Evolutionary conservation across 257 asterid genomes (phyloP).

Genomic region (Gentiana straminea): DNA sequence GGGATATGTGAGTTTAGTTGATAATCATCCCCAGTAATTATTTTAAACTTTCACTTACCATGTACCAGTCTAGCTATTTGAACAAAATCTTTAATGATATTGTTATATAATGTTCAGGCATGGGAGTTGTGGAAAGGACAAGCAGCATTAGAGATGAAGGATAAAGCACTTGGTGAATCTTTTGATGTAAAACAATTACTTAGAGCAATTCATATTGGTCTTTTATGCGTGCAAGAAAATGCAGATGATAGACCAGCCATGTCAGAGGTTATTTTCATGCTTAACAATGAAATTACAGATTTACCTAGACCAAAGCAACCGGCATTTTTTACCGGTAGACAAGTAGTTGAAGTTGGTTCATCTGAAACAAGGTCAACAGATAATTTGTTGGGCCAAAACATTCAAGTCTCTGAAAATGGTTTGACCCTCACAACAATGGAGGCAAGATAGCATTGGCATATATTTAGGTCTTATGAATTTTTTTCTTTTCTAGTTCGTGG

Average conservation of each 20-base stretch:
- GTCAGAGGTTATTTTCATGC: conserved; percentile 38
- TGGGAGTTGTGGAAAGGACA: conserved; percentile 49
- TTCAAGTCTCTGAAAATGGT: conserved; percentile 5
- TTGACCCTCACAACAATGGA: conserved; percentile 9
- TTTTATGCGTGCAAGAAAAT: conserved; percentile 42
- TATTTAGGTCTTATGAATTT: too few species aligned
- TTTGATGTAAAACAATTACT: conserved; percentile 21
- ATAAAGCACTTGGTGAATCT: conserved; percentile 27
- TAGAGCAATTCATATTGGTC: conserved; percentile 38
- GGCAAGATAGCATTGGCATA: conserved; percentile 8
- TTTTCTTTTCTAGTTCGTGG: too few species aligned
- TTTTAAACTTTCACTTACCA: too few species aligned
- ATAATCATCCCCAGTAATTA: too few species aligned
- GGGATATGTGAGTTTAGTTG: conserved; percentile 36
- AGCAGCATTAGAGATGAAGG: conserved; percentile 27
- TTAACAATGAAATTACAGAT: conserved; percentile 23
- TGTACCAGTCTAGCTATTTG: too few species aligned
- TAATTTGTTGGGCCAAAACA: neutral
- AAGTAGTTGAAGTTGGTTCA: conserved; percentile 6
- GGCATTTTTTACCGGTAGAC: conserved; percentile 29
- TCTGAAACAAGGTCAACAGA: conserved; percentile 1
- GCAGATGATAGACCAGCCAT: conserved; percentile 39
- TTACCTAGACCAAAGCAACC: conserved; percentile 33
- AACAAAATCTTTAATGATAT: too few species aligned
- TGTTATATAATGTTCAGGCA: conserved; percentile 13